Base-by-base conservation (phyloP, 306 rosid genomes). In the Glycine soja region DNA sequence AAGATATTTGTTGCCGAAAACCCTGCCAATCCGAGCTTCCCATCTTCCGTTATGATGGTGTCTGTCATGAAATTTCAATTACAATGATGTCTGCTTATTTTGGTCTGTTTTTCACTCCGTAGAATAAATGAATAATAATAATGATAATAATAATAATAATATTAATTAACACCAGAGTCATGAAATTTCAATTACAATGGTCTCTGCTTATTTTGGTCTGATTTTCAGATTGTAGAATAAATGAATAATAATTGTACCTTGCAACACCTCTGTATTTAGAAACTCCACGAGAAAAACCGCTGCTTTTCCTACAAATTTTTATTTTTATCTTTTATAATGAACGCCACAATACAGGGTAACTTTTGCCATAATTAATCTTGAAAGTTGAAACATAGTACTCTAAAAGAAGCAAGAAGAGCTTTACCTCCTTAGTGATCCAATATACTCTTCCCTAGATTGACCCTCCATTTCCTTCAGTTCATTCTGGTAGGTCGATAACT, bases 41-140 rank as follows among this genome's bases (percentile, higher is more conserved):
- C 98, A 94, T 83, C 98, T 90, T 75, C 98, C 98, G n/a, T 94
- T 94, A 69, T 94, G 98, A 86, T 91, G 98, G 65, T 94, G 98
- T 84, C 97, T 94, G 9, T 42, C 46, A 42, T 42, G 46, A 42
- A 42, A 42, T 1, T 42, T 42, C 46, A 42, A 42, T 42, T 42
- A 36, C 40, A 36, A 36, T 36, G 40, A 4, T 36, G 0, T 42
- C 46, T 42, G 46, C 46, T 42, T 42, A 42, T 42, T 42, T 42
- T 42, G 8, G 46, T 42, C 46, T 24, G 30, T 1, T 24, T 24
- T 24, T 24, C 30, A 24, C 30, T 24, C 30, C 30, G 30, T 24
- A 24, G 30, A 24, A 24, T 24, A 24, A 24, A 24, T 24, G 30
- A 19, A 19, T 19, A 19, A 19, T 19, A 19, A 19, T 19, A 19